A percentile compares a stretch with the other conserved stretches of the same genome.
Evolutionary conservation across 371 early-diverging fungal genomes (phyloP).

Genomic region (Apophysomyces ossiformis): DNA sequence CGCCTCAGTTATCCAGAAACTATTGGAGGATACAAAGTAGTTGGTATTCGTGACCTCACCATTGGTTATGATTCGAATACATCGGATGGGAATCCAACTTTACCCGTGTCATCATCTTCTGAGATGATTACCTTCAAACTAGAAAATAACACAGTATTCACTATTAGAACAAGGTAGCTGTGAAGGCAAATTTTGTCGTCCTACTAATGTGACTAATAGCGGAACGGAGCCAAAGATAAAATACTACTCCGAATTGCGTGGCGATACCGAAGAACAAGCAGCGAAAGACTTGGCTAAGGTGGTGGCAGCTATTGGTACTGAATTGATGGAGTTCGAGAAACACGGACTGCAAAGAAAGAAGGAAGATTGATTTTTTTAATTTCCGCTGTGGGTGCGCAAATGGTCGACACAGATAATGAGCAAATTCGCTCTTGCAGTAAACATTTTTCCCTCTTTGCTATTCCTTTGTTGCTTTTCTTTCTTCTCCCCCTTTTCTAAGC

Average conservation of each 20-base stretch:
- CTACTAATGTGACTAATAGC: slow-evolving; percentile 25
- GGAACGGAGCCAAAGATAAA: slow-evolving; percentile 98
- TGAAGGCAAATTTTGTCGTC: neutral
- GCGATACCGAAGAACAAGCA: slow-evolving; percentile 56
- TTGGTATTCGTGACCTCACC: slow-evolving; percentile 86
- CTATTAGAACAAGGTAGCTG: slow-evolving; percentile 70
- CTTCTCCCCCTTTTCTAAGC: neutral
- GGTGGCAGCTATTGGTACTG: slow-evolving; percentile 60
- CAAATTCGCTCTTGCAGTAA: neutral
- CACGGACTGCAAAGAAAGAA: slow-evolving; percentile 52
- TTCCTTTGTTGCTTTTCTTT: neutral
- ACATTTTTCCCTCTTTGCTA: neutral
- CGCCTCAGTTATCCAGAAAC: slow-evolving; percentile 72
- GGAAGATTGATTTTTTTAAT: slow-evolving; percentile 20
- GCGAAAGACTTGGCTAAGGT: slow-evolving; percentile 48
- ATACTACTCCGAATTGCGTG: slow-evolving; percentile 87
- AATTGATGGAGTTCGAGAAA: slow-evolving; percentile 59
- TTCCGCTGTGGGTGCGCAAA: neutral
- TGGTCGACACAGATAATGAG: neutral
- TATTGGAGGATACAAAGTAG: slow-evolving; percentile 73
- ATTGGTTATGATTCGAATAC: slow-evolving; percentile 83
- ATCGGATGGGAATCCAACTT: slow-evolving; percentile 64
- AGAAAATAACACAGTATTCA: slow-evolving; percentile 74
- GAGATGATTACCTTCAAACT: slow-evolving; percentile 94
- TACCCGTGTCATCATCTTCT: slow-evolving; percentile 81